Evolutionary conservation across 1,284 basidiomycete genomes (phyloP).

Genomic region (Polyporus tsugae): DNA sequence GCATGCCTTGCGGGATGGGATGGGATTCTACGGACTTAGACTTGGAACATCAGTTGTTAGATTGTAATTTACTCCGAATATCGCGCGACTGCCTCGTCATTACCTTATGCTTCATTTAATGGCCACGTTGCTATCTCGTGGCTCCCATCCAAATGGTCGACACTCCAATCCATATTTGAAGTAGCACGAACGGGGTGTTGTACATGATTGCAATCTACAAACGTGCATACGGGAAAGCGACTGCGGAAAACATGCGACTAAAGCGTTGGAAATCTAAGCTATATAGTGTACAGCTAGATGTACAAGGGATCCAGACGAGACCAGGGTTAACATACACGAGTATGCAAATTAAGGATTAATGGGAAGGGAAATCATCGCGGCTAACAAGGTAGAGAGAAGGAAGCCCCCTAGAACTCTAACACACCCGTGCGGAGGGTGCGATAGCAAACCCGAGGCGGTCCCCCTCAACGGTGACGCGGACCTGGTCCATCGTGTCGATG

Average conservation of each 20-base stretch:
- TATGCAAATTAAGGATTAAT: not conserved
- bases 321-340: not conserved
- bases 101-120: not conserved
- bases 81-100: not conserved
- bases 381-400: not conserved
- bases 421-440: not conserved
- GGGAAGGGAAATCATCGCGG: slow-evolving; percentile 4
- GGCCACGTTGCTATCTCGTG: not conserved
- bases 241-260: not conserved
- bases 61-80: not conserved
- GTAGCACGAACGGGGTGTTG: not conserved
- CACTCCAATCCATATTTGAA: not conserved
- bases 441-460: slow-evolving; percentile 52
- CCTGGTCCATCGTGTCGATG: slow-evolving; percentile 66
- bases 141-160: too few relatives aligned
- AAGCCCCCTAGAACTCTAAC: not conserved
- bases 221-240: not conserved
- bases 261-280: not conserved
- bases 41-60: not conserved
- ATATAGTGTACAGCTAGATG: slow-evolving; percentile 2
- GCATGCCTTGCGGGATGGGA: not conserved
- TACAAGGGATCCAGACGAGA: slow-evolving; percentile 3
- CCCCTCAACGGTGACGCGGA: slow-evolving; percentile 52
- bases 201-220: not conserved
- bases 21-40: not conserved